phyloP scores from a whole-genome alignment of 2,329 filamentous ascomycete genomes.

The Nannizziopsis arthrosporioides region DNA sequence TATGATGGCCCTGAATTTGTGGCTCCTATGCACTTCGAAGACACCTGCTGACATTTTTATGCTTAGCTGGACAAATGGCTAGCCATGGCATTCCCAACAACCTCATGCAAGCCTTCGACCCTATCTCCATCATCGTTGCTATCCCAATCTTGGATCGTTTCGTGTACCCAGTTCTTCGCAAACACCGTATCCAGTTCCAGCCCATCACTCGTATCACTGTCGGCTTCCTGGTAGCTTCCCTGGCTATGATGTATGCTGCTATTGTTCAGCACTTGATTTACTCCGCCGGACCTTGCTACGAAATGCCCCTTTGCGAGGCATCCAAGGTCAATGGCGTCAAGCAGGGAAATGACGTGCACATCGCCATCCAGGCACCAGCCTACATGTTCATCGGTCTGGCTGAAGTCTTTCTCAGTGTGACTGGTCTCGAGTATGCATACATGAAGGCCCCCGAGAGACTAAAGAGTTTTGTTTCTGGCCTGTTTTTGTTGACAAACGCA shows the following conservation, averaged over 20 bases:
- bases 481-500: conserved; percentile 47
- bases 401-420: conserved; percentile 53
- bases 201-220: conserved; percentile 63
- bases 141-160: conserved; percentile 57
- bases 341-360: conserved; percentile 31
- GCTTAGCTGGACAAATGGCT: conserved; percentile 42
- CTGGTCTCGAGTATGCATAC: conserved; percentile 59
- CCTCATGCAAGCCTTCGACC: conserved; percentile 62
- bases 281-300: conserved; percentile 41
- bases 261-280: conserved; percentile 47
- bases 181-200: conserved; percentile 52
- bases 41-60: conserved; percentile 15
- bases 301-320: conserved; percentile 25
- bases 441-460: conserved; percentile 59
- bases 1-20: conserved; percentile 4
- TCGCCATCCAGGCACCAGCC: conserved; percentile 34
- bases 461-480: conserved; percentile 49
- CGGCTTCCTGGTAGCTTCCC: conserved; percentile 54
- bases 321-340: conserved; percentile 23
- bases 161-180: conserved; percentile 57
- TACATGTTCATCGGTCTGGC: conserved; percentile 37
- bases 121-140: conserved; percentile 62
- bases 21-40: background rate
- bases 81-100: conserved; percentile 65
- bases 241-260: conserved; percentile 51